Evolutionary conservation across 306 rosid genomes (phyloP).

Genomic region (Clitoria ternatea): DNA sequence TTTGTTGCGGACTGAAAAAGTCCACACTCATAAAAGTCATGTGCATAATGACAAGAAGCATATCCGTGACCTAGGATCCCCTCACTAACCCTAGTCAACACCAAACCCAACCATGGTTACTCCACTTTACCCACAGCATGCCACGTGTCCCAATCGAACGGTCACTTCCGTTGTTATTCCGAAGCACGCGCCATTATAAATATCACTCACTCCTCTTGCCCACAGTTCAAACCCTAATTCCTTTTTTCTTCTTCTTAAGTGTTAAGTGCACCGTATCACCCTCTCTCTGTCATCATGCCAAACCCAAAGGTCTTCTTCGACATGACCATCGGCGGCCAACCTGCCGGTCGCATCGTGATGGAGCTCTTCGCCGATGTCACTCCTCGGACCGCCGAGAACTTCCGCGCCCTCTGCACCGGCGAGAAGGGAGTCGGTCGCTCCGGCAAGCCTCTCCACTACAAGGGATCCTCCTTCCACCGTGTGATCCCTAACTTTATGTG

Average conservation of each 20-base stretch:
- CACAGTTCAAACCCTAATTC: conserved; percentile 7
- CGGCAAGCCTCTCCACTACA: conserved; percentile 86
- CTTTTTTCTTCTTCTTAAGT: background rate
- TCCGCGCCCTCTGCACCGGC: conserved; percentile 98
- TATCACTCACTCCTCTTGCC: background rate
- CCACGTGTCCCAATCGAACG: conserved; percentile 60
- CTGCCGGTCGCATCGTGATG: conserved; percentile 66
- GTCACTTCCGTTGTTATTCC: background rate
- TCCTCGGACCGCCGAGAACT: conserved; percentile 90
- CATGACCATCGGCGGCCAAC: conserved; percentile 60
- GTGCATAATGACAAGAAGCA: conserved; percentile 19
- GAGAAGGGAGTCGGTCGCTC: conserved; percentile 78
- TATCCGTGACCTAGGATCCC: conserved; percentile 40
- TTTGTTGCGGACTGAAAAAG: background rate
- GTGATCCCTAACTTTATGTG: conserved; percentile 95
- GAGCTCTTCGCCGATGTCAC: conserved; percentile 71
- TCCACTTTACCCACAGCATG: background rate
- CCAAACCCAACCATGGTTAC: conserved; percentile 45
- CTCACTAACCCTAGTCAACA: conserved; percentile 42
- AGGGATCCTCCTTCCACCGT: conserved; percentile 82
- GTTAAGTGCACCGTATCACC: too few relatives aligned
- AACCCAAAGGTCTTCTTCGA: conserved; percentile 88
- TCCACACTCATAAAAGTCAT: background rate
- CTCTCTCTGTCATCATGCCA: conserved; percentile 24
- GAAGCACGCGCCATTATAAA: conserved; percentile 32